Conservation (phyloP, 176 grass and related monocot genomes). For the Aegilops umbellulata region DNA sequence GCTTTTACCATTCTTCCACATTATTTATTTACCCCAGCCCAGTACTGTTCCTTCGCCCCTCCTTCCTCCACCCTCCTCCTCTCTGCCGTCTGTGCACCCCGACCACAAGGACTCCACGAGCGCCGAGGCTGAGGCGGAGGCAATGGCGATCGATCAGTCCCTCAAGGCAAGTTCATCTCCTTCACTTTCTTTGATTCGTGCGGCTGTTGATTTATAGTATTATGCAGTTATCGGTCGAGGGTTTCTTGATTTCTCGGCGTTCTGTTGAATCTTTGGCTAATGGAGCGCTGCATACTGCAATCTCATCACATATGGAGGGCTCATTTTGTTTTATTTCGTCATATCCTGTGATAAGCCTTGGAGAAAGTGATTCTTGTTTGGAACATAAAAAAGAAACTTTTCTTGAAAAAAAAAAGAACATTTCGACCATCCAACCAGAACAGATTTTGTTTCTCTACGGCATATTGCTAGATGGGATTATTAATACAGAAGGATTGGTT, state of each 20-base stretch:
- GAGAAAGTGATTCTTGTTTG: background rate
- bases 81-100: background rate
- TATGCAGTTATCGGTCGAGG: background rate
- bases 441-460: background rate
- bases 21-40: background rate
- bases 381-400: background rate
- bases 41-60: background rate
- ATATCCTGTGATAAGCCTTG: background rate
- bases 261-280: background rate
- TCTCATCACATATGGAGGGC: background rate
- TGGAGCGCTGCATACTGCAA: background rate
- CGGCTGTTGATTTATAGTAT: background rate
- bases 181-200: background rate
- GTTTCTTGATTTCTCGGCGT: background rate
- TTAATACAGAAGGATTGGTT: background rate
- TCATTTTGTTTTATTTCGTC: background rate
- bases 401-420: background rate
- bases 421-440: background rate
- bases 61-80: background rate
- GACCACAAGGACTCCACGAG: background rate
- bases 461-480: background rate
- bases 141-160: constrained; percentile 25
- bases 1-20: background rate
- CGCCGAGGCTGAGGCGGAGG: background rate
- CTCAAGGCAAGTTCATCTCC: constrained; percentile 15